Evolutionary conservation across 495 filamentous ascomycete species (phyloP).

Genomic region (Parachaetomium inaequale): DNA sequence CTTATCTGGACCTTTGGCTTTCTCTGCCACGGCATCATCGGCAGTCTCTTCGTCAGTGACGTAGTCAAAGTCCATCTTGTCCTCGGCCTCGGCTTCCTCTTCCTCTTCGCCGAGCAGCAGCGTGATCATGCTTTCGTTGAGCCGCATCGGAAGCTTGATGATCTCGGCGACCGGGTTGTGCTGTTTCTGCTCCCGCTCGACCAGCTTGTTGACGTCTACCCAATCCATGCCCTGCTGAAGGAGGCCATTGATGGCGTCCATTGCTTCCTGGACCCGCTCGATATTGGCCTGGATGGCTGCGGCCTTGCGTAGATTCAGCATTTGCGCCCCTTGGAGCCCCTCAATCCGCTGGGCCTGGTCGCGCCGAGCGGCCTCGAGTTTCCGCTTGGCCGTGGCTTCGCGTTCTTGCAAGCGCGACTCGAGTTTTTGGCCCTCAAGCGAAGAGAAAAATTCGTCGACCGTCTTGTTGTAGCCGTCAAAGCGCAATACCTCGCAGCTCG

Average conservation of each 20-base stretch:
- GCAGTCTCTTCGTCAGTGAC: constrained; percentile 63
- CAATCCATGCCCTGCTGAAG: constrained; percentile 95
- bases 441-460: constrained; percentile 95
- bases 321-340: constrained; percentile 72
- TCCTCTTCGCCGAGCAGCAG: constrained; percentile 69
- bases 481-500: constrained; percentile 60
- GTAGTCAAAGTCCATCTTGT: constrained; percentile 54
- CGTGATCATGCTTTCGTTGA: constrained; percentile 84
- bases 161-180: constrained; percentile 82
- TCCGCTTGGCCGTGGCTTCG: constrained; percentile 74
- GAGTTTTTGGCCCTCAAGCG: constrained; percentile 88
- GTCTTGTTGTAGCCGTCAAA: constrained; percentile 86
- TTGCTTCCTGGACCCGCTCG: constrained; percentile 85
- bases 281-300: constrained; percentile 84
- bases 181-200: constrained; percentile 77
- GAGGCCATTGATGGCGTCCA: constrained; percentile 82
- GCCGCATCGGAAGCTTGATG: constrained; percentile 82
- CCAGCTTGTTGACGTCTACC: constrained; percentile 80
- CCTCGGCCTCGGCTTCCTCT: constrained; percentile 43
- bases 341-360: constrained; percentile 83
- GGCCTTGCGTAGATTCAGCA: constrained; percentile 82
- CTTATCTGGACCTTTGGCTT: constrained; percentile 42
- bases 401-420: constrained; percentile 76
- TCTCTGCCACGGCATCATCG: constrained; percentile 53
- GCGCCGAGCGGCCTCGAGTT: constrained; percentile 71